These are phyloP conservation scores for Geranium incanum DNA, from an alignment of 441 rosid genomes.

Conservation along the genomic window DNA sequence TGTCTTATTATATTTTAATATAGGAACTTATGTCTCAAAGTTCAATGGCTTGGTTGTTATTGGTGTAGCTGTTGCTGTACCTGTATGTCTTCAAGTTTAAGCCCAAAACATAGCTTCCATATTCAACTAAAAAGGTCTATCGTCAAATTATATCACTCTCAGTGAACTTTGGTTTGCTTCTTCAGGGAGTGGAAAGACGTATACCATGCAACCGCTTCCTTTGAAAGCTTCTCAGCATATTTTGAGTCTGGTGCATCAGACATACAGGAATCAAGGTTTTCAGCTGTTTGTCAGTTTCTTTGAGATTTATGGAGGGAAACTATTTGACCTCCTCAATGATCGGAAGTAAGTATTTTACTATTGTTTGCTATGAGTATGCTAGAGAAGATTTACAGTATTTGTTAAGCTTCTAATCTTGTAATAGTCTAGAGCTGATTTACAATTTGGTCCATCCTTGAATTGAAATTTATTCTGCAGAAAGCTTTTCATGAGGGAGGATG, in stretches of 20 bases:
- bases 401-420: neutral
- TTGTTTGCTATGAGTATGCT: conserved; percentile 19
- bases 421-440: neutral
- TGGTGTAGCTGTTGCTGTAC: no score
- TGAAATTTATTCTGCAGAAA: conserved; percentile 41
- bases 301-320: conserved; percentile 95
- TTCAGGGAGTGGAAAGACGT: conserved; percentile 96
- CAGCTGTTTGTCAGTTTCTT: conserved; percentile 89
- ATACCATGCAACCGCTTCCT: conserved; percentile 91
- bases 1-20: neutral
- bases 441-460: neutral
- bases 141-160: conserved; percentile 16
- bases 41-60: no score
- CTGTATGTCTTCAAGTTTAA: no score
- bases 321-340: conserved; percentile 80
- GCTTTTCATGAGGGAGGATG: conserved; percentile 97
- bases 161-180: conserved; percentile 6
- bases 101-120: neutral
- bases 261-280: conserved; percentile 81
- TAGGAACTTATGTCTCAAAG: neutral
- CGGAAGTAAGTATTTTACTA: conserved; percentile 60
- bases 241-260: conserved; percentile 84
- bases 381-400: conserved; percentile 9
- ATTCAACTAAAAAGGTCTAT: conserved; percentile 3
- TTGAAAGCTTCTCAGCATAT: conserved; percentile 85